These are phyloP conservation scores for Monascus purpureus DNA, from an alignment of 495 filamentous ascomycete species.

Conservation along the genomic window DNA sequence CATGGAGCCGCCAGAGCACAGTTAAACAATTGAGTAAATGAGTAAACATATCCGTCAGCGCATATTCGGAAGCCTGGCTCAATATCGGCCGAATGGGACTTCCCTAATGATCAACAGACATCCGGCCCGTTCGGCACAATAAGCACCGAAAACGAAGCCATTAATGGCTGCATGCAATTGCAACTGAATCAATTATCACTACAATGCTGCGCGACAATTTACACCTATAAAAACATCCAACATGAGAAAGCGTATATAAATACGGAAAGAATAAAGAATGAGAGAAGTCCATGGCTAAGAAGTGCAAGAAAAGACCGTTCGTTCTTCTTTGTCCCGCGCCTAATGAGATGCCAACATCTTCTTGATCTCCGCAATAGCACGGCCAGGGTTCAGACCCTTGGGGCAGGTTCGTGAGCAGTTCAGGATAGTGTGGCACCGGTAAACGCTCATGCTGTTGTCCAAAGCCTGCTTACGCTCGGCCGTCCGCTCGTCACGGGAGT, in stretches of 20 bases:
- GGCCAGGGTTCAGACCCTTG: constrained; percentile 92
- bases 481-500: constrained; percentile 80
- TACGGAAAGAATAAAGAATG: constrained; percentile 12
- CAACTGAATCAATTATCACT: not conserved
- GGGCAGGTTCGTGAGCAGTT: constrained; percentile 96
- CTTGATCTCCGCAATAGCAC: constrained; percentile 95
- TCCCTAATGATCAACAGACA: no score
- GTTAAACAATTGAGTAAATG: no score
- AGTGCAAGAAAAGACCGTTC: constrained; percentile 17
- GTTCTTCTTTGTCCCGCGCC: constrained; percentile 9
- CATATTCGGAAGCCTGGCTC: no score
- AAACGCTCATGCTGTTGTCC: constrained; percentile 97
- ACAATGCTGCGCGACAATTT: constrained; percentile 15
- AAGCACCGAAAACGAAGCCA: no score
- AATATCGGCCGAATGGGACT: no score
- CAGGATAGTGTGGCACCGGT: constrained; percentile 97
- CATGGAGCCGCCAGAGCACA: no score
- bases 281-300: constrained; percentile 11
- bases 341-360: constrained; percentile 65
- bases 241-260: constrained; percentile 15
- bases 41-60: no score
- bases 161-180: no score
- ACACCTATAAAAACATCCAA: constrained; percentile 36
- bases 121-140: no score
- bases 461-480: constrained; percentile 75